Base-by-base conservation (phyloP, 2,329 filamentous ascomycete genomes). In the Blastomyces percursus region DNA sequence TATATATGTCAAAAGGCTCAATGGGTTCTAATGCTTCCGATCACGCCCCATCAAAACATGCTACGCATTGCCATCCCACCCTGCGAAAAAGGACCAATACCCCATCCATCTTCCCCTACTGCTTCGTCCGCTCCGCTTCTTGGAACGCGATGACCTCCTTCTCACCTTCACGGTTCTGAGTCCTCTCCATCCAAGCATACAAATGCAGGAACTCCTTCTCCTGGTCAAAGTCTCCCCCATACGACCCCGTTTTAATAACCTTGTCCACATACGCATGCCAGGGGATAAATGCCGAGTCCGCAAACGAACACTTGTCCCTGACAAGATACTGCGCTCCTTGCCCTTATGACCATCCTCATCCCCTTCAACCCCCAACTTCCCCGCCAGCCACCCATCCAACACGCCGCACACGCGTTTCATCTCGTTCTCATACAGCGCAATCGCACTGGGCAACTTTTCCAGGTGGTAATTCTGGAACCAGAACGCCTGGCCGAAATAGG, bases 401-500 rank as follows among this genome's bases (percentile, higher is more conserved):
- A 83, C 80, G 1, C 71, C 69, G 2, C 75, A 72, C 1, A 83
- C 75, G 6, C 81, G 75, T 19, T 73, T 71, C n/a, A 79, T 72
- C 69, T 83, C 79, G 9, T 77, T 74, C 14, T 66, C 66, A 69
- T 83, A 84, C 8, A 80, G 72, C 16, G 78, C 74, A 24, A 79
- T 71, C 11, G 78, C 81, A 7, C 72, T 76, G 0, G 72, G 73
- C 6, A 83, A 4, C 64, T 79, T 74, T 68, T 82, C 80, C 0
- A 69, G 61, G 64, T 78, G 75, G 14, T 71, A 71, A 0, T 66
- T 61, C 16, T 32, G 52, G 69, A 80, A 80, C 74, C 76, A 77
- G 8, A 61, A 64, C 48, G 64, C 64, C 65, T 80, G 76, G 3
- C 78, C 79, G 54, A 70, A 80, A 66, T 80, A 81, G 4, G 67